Evolutionary conservation across 1,139 yeast species (phyloP).

Genomic region (Pneumocystis carinii): DNA sequence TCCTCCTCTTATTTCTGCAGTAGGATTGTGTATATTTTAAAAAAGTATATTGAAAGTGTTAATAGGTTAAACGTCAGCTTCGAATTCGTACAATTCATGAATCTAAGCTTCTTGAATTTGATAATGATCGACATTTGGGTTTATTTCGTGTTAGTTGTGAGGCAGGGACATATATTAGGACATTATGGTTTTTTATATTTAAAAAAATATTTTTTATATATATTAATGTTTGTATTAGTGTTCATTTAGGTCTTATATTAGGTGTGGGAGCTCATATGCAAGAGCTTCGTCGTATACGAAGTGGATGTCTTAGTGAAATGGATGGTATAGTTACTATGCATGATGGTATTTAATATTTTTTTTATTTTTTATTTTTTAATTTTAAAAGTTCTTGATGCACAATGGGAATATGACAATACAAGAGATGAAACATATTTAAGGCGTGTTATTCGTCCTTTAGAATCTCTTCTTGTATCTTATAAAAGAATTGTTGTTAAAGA

Average conservation of each 20-base stretch:
- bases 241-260: conserved; percentile 90
- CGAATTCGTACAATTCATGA: conserved; percentile 97
- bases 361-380: background rate
- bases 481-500: conserved; percentile 96
- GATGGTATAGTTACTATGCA: conserved; percentile 91
- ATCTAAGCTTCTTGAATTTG: conserved; percentile 87
- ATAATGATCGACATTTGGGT: conserved; percentile 89
- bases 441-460: conserved; percentile 88
- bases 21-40: background rate
- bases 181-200: conserved; percentile 34
- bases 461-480: conserved; percentile 82
- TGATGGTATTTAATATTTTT: conserved; percentile 29
- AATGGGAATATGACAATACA: conserved; percentile 92
- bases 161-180: conserved; percentile 99
- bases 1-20: conserved; percentile 97
- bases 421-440: conserved; percentile 92
- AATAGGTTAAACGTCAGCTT: conserved; percentile 68
- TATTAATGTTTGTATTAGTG: conserved; percentile 31
- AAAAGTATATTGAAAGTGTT: background rate
- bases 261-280: conserved; percentile 99
- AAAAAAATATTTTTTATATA: background rate
- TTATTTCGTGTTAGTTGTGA: conserved; percentile 99
- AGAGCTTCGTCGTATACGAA: conserved; percentile 96
- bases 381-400: conserved; percentile 67
- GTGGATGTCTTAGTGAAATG: conserved; percentile 84